Conservation (phyloP, 2,329 filamentous ascomycete genomes). For the Aspergillus chevalieri region DNA sequence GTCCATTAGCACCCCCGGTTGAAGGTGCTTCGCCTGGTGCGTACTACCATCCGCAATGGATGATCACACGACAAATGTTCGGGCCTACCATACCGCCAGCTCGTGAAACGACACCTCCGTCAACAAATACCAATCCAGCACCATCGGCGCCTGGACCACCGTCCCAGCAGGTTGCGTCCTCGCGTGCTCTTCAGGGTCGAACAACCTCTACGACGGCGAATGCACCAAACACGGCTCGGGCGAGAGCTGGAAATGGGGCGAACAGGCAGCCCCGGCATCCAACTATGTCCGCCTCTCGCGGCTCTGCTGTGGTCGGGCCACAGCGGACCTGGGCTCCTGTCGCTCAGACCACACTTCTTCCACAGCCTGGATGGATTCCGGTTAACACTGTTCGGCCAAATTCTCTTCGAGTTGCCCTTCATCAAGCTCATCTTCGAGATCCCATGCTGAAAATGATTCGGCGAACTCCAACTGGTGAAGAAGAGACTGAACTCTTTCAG, state of each 20-base stretch:
- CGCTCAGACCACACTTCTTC: slow-evolving; percentile 26
- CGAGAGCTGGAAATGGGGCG: background rate
- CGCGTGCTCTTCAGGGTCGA: background rate
- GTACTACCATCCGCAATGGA: background rate
- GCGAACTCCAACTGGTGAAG: slow-evolving; percentile 10
- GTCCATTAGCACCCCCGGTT: background rate
- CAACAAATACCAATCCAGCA: background rate
- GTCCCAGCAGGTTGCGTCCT: background rate
- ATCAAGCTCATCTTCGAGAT: slow-evolving; percentile 54
- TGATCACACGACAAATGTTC: background rate
- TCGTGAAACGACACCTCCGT: background rate
- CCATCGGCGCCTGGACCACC: background rate
- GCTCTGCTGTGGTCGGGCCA: background rate
- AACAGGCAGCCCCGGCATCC: background rate
- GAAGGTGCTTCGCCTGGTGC: background rate
- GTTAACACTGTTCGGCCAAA: slow-evolving; percentile 38
- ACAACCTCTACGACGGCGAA: background rate
- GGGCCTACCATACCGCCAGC: background rate
- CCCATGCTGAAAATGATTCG: slow-evolving; percentile 39
- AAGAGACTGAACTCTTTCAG: slow-evolving; percentile 29
- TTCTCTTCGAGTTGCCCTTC: slow-evolving; percentile 46
- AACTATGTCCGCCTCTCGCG: background rate
- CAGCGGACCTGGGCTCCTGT: background rate
- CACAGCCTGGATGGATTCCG: slow-evolving; percentile 25
- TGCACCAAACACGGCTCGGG: background rate